These are phyloP conservation scores for Calocera cornea DNA, from an alignment of 768 basidiomycete species.

Conservation along the genomic window DNA sequence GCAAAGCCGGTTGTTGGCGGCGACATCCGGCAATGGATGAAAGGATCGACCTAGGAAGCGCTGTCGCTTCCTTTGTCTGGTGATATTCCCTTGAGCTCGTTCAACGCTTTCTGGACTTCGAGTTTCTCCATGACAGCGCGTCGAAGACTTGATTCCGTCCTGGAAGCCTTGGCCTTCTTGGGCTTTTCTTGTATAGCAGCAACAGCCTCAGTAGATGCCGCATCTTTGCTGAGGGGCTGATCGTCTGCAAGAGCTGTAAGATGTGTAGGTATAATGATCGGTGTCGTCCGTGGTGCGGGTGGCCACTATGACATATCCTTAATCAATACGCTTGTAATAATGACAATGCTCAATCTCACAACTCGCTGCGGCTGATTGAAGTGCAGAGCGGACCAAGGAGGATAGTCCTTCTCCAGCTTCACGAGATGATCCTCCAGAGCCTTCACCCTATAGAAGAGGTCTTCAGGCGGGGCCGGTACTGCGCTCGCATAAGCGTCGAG, in stretches of 20 bases:
- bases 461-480: conserved; percentile 63
- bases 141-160: conserved; percentile 50
- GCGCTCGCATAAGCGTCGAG: background rate
- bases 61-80: background rate
- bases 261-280: conserved; percentile 64
- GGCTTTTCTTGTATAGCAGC: conserved; percentile 1
- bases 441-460: conserved; percentile 48
- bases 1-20: background rate
- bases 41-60: background rate
- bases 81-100: conserved; percentile 26
- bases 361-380: conserved; percentile 74
- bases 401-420: conserved; percentile 65
- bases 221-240: conserved; percentile 4
- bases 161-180: conserved; percentile 20
- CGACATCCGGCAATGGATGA: conserved; percentile 2
- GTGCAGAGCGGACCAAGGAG: conserved; percentile 78
- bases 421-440: conserved; percentile 67
- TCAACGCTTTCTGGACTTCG: conserved; percentile 60
- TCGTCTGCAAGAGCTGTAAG: conserved; percentile 25
- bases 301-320: conserved; percentile 49
- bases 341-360: conserved; percentile 32
- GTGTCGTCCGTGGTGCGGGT: conserved; percentile 62
- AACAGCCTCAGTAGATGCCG: background rate
- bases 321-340: background rate
- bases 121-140: conserved; percentile 60